Evolutionary conservation across 1,284 basidiomycete genomes (phyloP).

Genomic region (Sporisorium scitamineum): DNA sequence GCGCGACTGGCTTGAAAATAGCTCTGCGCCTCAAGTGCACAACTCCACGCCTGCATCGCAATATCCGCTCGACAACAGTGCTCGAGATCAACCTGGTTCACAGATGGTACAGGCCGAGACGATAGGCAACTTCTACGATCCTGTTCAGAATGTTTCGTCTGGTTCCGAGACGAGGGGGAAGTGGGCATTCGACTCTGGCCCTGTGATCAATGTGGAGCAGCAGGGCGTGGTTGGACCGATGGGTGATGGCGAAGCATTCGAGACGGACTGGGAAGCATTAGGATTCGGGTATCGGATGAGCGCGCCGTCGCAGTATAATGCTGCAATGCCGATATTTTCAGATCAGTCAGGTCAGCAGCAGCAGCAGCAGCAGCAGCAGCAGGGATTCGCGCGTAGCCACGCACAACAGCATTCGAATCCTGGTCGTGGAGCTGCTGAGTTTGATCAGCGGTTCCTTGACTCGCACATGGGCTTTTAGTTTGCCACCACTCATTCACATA

Average conservation of each 20-base stretch:
- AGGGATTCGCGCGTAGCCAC: constrained; percentile 1
- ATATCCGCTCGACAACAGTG: background rate
- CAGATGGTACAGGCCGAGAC: constrained; percentile 11
- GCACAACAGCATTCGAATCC: background rate
- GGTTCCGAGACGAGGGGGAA: constrained; percentile 8
- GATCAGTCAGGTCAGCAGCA: constrained; percentile 9
- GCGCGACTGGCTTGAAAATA: constrained; percentile 13
- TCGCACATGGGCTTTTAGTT: constrained; percentile 47
- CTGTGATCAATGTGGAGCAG: background rate
- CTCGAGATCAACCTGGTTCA: constrained; percentile 8
- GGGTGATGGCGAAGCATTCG: constrained; percentile 20
- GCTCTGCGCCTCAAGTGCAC: background rate
- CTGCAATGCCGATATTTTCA: constrained; percentile 3
- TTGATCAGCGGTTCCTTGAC: constrained; percentile 44
- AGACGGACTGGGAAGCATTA: constrained; percentile 49
- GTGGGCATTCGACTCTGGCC: constrained; percentile 10
- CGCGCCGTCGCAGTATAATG: constrained; percentile 11
- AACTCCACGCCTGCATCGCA: background rate
- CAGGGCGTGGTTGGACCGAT: background rate
- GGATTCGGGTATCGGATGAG: constrained; percentile 41
- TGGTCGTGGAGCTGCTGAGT: constrained; percentile 21
- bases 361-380: constrained; percentile 8
- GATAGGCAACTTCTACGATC: constrained; percentile 22
- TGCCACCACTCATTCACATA: no score
- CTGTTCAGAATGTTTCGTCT: background rate